phyloP scores from a whole-genome alignment of 495 filamentous ascomycete species.

The Lepidopterella palustris region DNA sequence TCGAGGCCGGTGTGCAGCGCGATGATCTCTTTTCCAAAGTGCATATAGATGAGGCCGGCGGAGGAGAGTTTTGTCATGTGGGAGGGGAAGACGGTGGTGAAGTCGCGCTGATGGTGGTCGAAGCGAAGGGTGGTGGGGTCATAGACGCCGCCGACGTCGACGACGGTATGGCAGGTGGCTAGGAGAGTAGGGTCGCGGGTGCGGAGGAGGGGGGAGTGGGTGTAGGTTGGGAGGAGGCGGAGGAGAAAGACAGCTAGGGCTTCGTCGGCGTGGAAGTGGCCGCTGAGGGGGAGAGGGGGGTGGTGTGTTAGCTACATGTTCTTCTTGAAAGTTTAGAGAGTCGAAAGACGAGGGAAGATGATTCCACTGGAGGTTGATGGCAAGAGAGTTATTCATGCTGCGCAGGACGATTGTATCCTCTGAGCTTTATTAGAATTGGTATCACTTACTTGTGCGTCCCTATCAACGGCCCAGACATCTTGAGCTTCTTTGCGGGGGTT shows the following conservation, averaged over 20 bases:
- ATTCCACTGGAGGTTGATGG: too few species aligned
- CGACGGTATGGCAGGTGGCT: constrained; percentile 81
- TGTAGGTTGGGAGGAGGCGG: constrained; percentile 77
- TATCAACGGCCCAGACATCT: constrained; percentile 47
- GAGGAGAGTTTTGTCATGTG: constrained; percentile 82
- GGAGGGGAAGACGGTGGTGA: constrained; percentile 69
- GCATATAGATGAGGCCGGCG: constrained; percentile 90
- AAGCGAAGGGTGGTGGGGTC: constrained; percentile 67
- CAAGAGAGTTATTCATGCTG: too few species aligned
- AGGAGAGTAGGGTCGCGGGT: constrained; percentile 78
- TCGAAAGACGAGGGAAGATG: too few species aligned
- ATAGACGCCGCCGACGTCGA: constrained; percentile 92
- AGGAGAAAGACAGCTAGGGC: constrained; percentile 97
- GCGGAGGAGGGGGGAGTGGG: constrained; percentile 65
- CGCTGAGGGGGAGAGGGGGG: constrained; percentile 41
- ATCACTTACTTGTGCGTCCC: constrained; percentile 73
- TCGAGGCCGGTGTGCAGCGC: constrained; percentile 57
- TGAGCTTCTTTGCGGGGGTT: constrained; percentile 33
- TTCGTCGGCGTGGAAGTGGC: constrained; percentile 98
- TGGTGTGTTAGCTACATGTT: not conserved
- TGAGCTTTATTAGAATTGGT: too few species aligned
- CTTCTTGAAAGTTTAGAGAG: not conserved
- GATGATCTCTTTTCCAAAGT: constrained; percentile 82
- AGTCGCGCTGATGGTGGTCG: constrained; percentile 95
- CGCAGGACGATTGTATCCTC: too few species aligned